phyloP scores from a whole-genome alignment of 2,329 filamentous ascomycete species.

The Rhexocercosporidium sp. region DNA sequence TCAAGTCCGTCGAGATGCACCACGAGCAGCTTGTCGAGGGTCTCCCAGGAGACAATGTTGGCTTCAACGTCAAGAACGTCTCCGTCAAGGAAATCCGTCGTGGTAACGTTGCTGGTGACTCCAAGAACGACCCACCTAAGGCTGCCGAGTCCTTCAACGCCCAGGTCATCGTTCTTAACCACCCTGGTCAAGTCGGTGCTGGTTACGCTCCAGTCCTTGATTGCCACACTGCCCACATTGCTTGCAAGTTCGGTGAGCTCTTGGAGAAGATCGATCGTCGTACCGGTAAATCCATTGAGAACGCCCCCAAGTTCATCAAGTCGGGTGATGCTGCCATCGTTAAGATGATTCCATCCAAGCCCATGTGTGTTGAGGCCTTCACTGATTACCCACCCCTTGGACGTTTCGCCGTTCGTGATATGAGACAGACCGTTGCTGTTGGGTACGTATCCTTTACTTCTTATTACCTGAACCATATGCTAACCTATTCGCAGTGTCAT shows the following conservation, averaged over 20 bases:
- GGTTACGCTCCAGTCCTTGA: slow-evolving; percentile 99
- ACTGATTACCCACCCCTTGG: slow-evolving; percentile 99
- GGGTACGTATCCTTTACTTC: not conserved
- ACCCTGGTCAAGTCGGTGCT: slow-evolving; percentile 98
- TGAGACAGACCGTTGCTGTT: slow-evolving; percentile 74
- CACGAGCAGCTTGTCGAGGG: slow-evolving; percentile 98
- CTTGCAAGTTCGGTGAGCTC: slow-evolving; percentile 99
- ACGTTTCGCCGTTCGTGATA: slow-evolving; percentile 98
- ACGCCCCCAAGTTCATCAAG: slow-evolving; percentile 99
- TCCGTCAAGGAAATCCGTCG: slow-evolving; percentile 99
- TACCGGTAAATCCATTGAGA: slow-evolving; percentile 97
- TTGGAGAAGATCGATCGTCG: slow-evolving; percentile 99
- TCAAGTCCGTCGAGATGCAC: slow-evolving; percentile 99
- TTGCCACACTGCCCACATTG: slow-evolving; percentile 99
- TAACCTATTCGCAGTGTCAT: slow-evolving; percentile 70
- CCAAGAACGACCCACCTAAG: slow-evolving; percentile 97
- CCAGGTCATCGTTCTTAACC: slow-evolving; percentile 99
- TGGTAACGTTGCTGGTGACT: slow-evolving; percentile 99
- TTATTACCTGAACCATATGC: not conserved
- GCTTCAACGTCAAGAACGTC: slow-evolving; percentile 99
- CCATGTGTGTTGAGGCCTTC: slow-evolving; percentile 99
- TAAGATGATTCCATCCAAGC: slow-evolving; percentile 99
- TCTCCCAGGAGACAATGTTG: slow-evolving; percentile 99
- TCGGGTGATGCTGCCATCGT: slow-evolving; percentile 99
- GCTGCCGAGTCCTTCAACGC: slow-evolving; percentile 95